Conservation (phyloP, 345 rosid species). For the Zanthoxylum bungeanum region DNA sequence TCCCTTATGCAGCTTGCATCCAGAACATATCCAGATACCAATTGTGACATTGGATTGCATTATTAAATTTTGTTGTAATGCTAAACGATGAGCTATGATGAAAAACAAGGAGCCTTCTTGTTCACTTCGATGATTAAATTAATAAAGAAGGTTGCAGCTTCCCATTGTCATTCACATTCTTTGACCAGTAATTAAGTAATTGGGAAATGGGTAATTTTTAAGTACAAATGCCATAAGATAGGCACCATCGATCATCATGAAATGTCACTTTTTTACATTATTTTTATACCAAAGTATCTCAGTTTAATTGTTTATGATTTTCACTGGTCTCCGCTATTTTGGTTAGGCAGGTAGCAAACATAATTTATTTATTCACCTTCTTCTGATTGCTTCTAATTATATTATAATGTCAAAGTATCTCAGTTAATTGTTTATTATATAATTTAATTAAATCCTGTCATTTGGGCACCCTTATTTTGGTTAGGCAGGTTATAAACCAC, state of each 20-base stretch:
- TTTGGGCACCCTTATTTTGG: background rate
- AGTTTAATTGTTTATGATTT: background rate
- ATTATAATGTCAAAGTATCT: background rate
- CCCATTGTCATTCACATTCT: background rate
- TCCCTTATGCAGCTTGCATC: background rate
- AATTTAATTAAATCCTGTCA: background rate
- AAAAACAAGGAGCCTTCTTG: background rate
- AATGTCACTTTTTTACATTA: background rate
- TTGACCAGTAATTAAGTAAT: background rate
- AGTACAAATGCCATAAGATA: background rate
- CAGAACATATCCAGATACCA: background rate
- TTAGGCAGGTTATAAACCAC: slow-evolving; percentile 1
- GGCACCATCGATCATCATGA: slow-evolving; percentile 4
- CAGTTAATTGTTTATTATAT: background rate
- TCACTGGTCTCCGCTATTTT: background rate
- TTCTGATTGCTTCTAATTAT: background rate
- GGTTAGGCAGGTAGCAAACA: slow-evolving; percentile 5
- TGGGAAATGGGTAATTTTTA: background rate
- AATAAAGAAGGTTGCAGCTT: background rate
- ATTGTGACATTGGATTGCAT: background rate
- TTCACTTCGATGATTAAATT: background rate
- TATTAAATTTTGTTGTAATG: background rate
- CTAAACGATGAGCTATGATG: slow-evolving; percentile 1
- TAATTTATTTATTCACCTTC: background rate
- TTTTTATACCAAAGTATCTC: background rate